Evolutionary conservation across 2,329 filamentous ascomycete genomes (phyloP), one percentile per base, ranked within the genome.

Genomic region (Didymella glomerata): DNA sequence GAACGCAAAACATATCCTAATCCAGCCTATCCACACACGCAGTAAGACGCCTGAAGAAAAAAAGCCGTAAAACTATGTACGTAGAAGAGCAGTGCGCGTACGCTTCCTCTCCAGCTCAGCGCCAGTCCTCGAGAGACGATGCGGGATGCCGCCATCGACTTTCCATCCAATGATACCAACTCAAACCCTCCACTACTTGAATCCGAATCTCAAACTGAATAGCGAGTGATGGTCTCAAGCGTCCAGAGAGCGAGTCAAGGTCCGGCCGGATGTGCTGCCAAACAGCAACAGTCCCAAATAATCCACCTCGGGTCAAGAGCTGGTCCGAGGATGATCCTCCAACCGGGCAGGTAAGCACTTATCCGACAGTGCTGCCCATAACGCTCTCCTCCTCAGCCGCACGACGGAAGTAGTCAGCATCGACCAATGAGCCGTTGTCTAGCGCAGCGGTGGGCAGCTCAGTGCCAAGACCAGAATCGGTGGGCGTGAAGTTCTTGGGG

Each of bases 401-500:
- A 2, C 75, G 61, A 10, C 76, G 65, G 64, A 77, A 78, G 56
- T 76, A 77, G 55, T 77, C 76, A 20, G 72, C 73, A 50, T 74
- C 70, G 0, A 59, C 65, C 24, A 68, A 64, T 24, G 68, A 64
- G 20, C 66, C 60, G 9, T 64, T 60, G 1, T 59, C 66, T 25
- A 74, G 52, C 1, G 60, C 68, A 13, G 72, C 73, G 14, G 75
- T 78, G 7, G 75, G 69, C 7, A 77, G 24, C 60, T 79, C 77
- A 1, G 72, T 73, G 16, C 77, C 77, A 24, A 79, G 65, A 14
- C 74, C 77, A 6, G 75, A 77, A 53, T 79, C 77, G 44, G 66
- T 71, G 5, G 70, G 73, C 3, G 67, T 56, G 32, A 68, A 67
- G 38, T 63, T 57, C 25, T 65, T 60, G 22, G 67, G 68, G 41